Percentiles rank a stretch among this genome's conserved stretches.
These are phyloP conservation scores for Fusarium penzigii DNA, from an alignment of 2,329 filamentous ascomycete genomes.

Conservation along the genomic window DNA sequence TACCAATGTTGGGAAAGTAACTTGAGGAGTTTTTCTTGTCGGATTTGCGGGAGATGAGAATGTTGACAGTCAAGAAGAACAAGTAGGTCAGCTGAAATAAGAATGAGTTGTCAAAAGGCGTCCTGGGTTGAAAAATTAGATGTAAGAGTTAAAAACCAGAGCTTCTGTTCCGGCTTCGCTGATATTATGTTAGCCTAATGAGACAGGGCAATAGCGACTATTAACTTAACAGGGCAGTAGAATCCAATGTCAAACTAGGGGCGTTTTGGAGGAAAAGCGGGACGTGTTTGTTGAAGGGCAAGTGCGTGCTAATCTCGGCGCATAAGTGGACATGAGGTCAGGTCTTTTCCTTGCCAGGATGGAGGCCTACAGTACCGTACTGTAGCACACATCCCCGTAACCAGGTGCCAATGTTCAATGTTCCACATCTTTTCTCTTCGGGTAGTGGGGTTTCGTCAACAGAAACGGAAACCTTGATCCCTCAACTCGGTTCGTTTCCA, in stretches of 20 bases:
- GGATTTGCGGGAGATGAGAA: neutral
- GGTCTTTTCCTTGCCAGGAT: no score
- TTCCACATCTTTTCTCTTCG: no score
- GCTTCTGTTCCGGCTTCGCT: conserved; percentile 25
- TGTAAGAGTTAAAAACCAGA: conserved; percentile 15
- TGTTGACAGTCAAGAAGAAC: neutral
- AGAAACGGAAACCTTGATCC: neutral
- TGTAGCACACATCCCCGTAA: no score
- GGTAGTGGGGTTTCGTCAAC: no score
- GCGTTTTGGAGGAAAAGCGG: conserved; percentile 19
- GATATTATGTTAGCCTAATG: conserved; percentile 10
- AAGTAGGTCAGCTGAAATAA: neutral
- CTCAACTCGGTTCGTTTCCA: neutral
- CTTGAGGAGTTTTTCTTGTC: neutral
- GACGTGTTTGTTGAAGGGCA: conserved; percentile 7
- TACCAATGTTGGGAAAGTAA: neutral
- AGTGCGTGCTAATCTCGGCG: neutral
- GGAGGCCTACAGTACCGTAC: no score
- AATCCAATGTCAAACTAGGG: conserved; percentile 3
- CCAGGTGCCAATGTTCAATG: no score
- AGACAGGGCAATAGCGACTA: conserved; percentile 10
- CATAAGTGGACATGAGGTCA: no score
- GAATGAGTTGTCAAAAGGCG: neutral
- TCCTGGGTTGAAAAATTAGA: neutral
- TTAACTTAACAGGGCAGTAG: no score